Evolutionary conservation across 2,329 filamentous ascomycete genomes (phyloP).

Genomic region (Aspergillus tubingensis): DNA sequence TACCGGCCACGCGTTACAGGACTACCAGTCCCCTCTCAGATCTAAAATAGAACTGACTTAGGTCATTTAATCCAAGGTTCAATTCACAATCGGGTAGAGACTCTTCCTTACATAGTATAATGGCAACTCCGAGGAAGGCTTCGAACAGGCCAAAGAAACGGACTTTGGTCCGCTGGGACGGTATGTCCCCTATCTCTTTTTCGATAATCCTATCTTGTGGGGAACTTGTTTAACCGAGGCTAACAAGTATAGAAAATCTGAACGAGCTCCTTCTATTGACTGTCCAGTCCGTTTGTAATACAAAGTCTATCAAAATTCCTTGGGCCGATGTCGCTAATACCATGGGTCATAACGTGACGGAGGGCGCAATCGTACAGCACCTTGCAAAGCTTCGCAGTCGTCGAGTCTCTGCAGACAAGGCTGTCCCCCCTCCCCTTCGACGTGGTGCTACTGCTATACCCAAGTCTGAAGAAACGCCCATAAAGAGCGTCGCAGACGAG

Average conservation of each 20-base stretch:
- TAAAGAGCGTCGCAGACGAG: not conserved
- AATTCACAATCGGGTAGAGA: not conserved
- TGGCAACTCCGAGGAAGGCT: slow-evolving; percentile 13
- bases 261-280: slow-evolving; percentile 46
- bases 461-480: slow-evolving; percentile 1
- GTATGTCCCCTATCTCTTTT: slow-evolving; percentile 30
- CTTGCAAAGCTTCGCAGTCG: slow-evolving; percentile 47
- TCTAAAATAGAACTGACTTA: not conserved
- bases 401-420: slow-evolving; percentile 34
- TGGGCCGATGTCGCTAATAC: slow-evolving; percentile 43
- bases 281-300: slow-evolving; percentile 45
- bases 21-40: not conserved
- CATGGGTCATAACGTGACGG: slow-evolving; percentile 45
- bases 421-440: slow-evolving; percentile 44
- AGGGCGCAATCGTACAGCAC: slow-evolving; percentile 51
- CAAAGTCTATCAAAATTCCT: slow-evolving; percentile 42
- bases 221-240: not conserved
- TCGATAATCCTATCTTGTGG: not conserved
- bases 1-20: not conserved
- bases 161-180: slow-evolving; percentile 46
- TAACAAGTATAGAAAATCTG: slow-evolving; percentile 41
- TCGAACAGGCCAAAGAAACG: slow-evolving; percentile 35
- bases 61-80: not conserved
- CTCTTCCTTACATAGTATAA: not conserved
- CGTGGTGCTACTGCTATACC: slow-evolving; percentile 32